These are phyloP conservation scores for Saksenaea oblongispora DNA, from an alignment of 371 early-diverging fungal species.

Conservation along the genomic window DNA sequence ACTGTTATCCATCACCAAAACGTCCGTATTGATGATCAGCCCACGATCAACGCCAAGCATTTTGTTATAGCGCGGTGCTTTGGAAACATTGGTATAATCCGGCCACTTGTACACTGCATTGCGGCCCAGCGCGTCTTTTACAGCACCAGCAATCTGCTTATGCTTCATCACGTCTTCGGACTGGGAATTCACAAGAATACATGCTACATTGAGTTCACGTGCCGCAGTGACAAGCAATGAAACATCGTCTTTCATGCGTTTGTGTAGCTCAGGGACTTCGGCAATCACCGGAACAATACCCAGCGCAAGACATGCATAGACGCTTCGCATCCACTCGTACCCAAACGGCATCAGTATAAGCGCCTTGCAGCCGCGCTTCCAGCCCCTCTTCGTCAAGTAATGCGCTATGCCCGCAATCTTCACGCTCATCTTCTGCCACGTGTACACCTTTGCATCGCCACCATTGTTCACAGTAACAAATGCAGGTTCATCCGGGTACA, in stretches of 20 bases:
- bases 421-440: conserved; percentile 70
- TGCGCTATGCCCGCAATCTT: conserved; percentile 70
- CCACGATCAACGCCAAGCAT: conserved; percentile 56
- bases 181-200: conserved; percentile 62
- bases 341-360: conserved; percentile 75
- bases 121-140: conserved; percentile 24
- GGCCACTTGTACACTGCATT: conserved; percentile 24
- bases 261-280: conserved; percentile 61
- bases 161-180: conserved; percentile 71
- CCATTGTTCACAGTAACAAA: conserved; percentile 24
- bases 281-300: conserved; percentile 79
- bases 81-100: conserved; percentile 50
- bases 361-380: conserved; percentile 61
- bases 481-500: conserved; percentile 63
- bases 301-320: conserved; percentile 80
- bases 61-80: conserved; percentile 53
- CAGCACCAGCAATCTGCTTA: conserved; percentile 44
- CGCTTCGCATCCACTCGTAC: conserved; percentile 68
- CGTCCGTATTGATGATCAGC: conserved; percentile 37
- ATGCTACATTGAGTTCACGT: conserved; percentile 58
- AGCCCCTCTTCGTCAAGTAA: conserved; percentile 59
- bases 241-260: conserved; percentile 74
- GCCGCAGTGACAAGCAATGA: conserved; percentile 59
- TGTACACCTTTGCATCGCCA: conserved; percentile 60
- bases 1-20: conserved; percentile 24